Conservation (phyloP, 345 rosid species). For the Arabis hirsuta region DNA sequence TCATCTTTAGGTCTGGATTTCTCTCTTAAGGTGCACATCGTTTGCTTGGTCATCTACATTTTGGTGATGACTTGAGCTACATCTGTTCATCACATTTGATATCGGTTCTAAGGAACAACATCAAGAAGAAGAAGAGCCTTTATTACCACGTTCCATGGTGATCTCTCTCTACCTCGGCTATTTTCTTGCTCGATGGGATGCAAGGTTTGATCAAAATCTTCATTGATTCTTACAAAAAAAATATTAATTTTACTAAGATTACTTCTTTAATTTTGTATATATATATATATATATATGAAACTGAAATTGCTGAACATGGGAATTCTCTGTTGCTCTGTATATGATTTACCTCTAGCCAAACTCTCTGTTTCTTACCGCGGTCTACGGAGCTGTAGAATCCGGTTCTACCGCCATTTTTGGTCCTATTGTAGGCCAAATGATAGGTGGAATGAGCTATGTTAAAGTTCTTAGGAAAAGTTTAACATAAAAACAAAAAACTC, state of each 20-base stretch:
- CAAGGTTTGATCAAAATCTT: constrained; percentile 56
- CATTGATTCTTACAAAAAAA: background rate
- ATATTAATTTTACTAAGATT: background rate
- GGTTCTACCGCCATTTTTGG: constrained; percentile 74
- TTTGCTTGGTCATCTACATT: constrained; percentile 38
- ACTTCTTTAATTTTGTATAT: background rate
- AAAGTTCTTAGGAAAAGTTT: constrained; percentile 57
- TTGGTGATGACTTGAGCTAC: constrained; percentile 39
- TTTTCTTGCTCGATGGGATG: constrained; percentile 89
- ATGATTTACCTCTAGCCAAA: constrained; percentile 90
- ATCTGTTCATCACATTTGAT: constrained; percentile 40
- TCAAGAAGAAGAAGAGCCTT: constrained; percentile 19
- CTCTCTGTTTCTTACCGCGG: constrained; percentile 77
- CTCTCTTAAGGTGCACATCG: constrained; percentile 46
- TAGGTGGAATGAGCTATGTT: constrained; percentile 55
- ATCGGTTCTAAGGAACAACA: constrained; percentile 5
- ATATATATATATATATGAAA: background rate
- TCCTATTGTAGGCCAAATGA: constrained; percentile 68
- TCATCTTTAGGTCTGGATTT: constrained; percentile 38
- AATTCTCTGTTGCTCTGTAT: constrained; percentile 85
- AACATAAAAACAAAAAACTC: too few species aligned
- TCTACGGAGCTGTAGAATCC: constrained; percentile 80
- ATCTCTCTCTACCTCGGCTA: constrained; percentile 61
- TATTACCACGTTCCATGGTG: constrained; percentile 42
- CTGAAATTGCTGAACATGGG: constrained; percentile 81